These are phyloP conservation scores for Podaxis sp. DNA, from an alignment of 768 basidiomycete species.

Conservation along the genomic window DNA sequence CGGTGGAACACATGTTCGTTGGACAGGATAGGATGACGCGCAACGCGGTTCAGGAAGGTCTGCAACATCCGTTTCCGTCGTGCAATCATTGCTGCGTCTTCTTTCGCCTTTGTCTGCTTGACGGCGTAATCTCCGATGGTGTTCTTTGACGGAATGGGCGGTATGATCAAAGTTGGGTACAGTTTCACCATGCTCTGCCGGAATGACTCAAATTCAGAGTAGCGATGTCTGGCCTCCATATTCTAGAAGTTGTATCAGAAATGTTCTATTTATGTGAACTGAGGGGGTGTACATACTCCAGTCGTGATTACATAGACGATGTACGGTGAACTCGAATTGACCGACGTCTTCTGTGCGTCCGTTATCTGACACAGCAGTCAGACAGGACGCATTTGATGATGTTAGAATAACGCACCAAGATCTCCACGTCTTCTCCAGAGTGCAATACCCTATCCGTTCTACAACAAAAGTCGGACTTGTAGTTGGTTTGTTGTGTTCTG, in stretches of 20 bases:
- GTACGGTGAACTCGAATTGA: conserved; percentile 86
- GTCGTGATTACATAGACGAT: conserved; percentile 92
- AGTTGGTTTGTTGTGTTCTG: conserved; percentile 48
- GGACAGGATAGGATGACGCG: conserved; percentile 90
- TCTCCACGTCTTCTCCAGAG: conserved; percentile 80
- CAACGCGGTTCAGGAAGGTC: conserved; percentile 90
- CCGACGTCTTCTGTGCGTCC: conserved; percentile 93
- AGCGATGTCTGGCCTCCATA: conserved; percentile 82
- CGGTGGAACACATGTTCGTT: conserved; percentile 96
- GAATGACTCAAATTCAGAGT: conserved; percentile 97
- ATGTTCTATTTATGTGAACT: conserved; percentile 9
- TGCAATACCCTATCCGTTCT: conserved; percentile 74
- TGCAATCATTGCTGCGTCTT: conserved; percentile 90
- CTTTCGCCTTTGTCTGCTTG: conserved; percentile 95
- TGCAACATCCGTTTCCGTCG: conserved; percentile 92
- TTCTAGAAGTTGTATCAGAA: conserved; percentile 45
- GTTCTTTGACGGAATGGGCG: conserved; percentile 97
- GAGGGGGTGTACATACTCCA: conserved; percentile 52
- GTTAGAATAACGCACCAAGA: conserved; percentile 52
- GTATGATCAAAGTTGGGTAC: conserved; percentile 95
- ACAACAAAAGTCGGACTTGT: conserved; percentile 81
- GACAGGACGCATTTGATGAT: conserved; percentile 11
- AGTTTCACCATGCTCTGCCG: conserved; percentile 80
- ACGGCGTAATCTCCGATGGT: conserved; percentile 95
- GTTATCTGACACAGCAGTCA: conserved; percentile 59